Conservation (phyloP, 2,329 filamentous ascomycete species). For the Colletotrichum orchidophilum region DNA sequence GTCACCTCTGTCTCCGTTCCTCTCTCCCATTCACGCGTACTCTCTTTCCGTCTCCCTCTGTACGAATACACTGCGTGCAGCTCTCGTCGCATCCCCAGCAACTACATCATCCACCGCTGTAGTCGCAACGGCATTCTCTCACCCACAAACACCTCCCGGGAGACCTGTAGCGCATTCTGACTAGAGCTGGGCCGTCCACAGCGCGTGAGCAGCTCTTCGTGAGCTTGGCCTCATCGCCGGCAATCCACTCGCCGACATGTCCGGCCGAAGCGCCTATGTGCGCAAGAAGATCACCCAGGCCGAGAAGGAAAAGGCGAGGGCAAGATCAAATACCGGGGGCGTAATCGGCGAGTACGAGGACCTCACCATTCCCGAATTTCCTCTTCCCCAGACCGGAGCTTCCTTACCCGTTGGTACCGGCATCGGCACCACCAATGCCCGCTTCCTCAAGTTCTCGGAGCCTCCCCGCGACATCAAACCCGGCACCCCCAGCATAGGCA, state of each 20-base stretch:
- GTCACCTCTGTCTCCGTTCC: no score
- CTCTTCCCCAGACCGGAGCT: constrained; percentile 46
- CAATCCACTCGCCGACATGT: constrained; percentile 52
- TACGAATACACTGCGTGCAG: background rate
- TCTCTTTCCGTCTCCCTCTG: background rate
- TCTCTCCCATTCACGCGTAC: no score
- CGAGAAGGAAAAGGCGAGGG: constrained; percentile 49
- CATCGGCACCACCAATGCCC: constrained; percentile 53
- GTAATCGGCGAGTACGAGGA: constrained; percentile 47
- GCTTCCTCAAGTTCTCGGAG: constrained; percentile 57
- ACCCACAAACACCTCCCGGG: background rate
- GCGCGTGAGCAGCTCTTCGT: background rate
- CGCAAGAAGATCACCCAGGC: constrained; percentile 66
- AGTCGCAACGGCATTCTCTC: background rate
- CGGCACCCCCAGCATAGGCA: constrained; percentile 44
- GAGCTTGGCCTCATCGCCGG: background rate
- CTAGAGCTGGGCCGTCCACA: background rate
- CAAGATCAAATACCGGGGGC: constrained; percentile 44
- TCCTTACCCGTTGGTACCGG: constrained; percentile 45
- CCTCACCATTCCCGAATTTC: constrained; percentile 47
- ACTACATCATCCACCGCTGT: background rate
- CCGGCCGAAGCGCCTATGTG: constrained; percentile 66
- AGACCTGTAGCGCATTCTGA: background rate
- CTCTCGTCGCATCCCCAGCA: background rate
- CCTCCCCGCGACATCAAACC: constrained; percentile 43